These are phyloP conservation scores for Bjerkandera adusta DNA, from an alignment of 1,284 basidiomycete genomes.

Conservation along the genomic window DNA sequence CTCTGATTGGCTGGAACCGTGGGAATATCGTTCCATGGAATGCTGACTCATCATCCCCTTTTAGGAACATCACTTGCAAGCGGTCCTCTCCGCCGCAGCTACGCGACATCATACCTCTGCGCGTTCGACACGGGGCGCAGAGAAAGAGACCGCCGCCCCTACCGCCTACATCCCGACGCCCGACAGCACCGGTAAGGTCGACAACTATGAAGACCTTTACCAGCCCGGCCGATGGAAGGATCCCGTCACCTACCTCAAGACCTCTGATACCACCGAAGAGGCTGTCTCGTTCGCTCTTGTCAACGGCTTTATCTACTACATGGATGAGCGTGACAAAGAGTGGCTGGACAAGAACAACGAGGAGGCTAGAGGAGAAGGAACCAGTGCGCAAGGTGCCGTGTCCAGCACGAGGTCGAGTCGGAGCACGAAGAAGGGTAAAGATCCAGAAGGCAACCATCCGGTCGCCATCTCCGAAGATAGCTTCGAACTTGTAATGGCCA, in stretches of 20 bases:
- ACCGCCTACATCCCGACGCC: slow-evolving; percentile 90
- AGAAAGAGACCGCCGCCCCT: slow-evolving; percentile 43
- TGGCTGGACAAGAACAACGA: slow-evolving; percentile 95
- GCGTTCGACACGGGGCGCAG: slow-evolving; percentile 41
- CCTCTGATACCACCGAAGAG: slow-evolving; percentile 90
- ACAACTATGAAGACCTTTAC: slow-evolving; percentile 76
- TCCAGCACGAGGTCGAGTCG: slow-evolving; percentile 55
- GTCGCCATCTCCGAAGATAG: slow-evolving; percentile 81
- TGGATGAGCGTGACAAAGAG: slow-evolving; percentile 95
- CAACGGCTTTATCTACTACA: slow-evolving; percentile 80
- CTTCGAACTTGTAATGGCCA: slow-evolving; percentile 94
- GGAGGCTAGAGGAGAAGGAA: slow-evolving; percentile 83
- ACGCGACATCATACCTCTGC: slow-evolving; percentile 49
- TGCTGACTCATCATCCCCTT: slow-evolving; percentile 54
- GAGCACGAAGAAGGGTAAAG: slow-evolving; percentile 79
- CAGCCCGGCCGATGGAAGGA: slow-evolving; percentile 70
- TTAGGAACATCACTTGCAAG: slow-evolving; percentile 93
- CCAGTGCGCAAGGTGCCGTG: slow-evolving; percentile 70
- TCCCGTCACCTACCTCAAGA: slow-evolving; percentile 78
- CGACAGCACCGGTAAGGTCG: slow-evolving; percentile 81
- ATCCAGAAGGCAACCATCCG: slow-evolving; percentile 61
- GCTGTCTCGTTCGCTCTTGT: slow-evolving; percentile 52
- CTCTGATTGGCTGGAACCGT: slow-evolving; percentile 46
- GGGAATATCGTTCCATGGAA: slow-evolving; percentile 53
- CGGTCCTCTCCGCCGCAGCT: slow-evolving; percentile 74